Percentiles rank a stretch among this genome's conserved stretches.
Conservation (phyloP, 805 yeast species). For the Debaryomyces maramus region DNA sequence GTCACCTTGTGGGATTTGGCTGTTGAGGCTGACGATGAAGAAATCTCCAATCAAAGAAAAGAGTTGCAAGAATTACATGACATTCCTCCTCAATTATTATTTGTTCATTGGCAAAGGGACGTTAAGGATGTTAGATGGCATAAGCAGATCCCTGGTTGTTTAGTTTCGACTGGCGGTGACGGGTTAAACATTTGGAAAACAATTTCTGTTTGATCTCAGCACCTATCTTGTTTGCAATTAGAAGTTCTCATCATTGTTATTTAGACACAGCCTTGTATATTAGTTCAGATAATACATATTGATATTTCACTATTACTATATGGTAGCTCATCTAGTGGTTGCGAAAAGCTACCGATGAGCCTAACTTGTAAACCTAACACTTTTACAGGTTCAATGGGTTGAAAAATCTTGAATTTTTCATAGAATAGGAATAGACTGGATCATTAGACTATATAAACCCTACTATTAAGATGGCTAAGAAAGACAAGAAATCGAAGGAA, state of each 20-base stretch:
- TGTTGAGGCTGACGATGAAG: conserved; percentile 98
- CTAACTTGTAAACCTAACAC: conserved; percentile 1
- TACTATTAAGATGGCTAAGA: conserved; percentile 69
- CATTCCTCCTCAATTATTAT: conserved; percentile 92
- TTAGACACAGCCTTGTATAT: not conserved
- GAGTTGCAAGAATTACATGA: conserved; percentile 79
- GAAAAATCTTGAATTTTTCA: not conserved
- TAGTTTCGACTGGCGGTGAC: conserved; percentile 92
- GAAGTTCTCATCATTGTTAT: not conserved
- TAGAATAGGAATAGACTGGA: not conserved
- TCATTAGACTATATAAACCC: not conserved
- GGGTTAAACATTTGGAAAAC: conserved; percentile 96
- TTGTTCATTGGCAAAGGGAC: conserved; percentile 97
- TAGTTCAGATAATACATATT: conserved; percentile 1
- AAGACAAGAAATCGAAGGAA: conserved; percentile 80
- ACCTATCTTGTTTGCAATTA: not conserved
- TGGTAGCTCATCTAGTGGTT: not conserved
- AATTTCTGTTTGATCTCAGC: conserved; percentile 66
- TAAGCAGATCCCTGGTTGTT: conserved; percentile 91
- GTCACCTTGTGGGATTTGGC: conserved; percentile 98
- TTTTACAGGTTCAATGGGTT: not conserved
- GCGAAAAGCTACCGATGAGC: not conserved
- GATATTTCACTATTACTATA: not conserved
- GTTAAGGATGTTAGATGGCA: conserved; percentile 99
- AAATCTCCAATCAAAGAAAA: conserved; percentile 78